Conservation (phyloP, 2,329 filamentous ascomycete genomes). For the Didymella segeticola region DNA sequence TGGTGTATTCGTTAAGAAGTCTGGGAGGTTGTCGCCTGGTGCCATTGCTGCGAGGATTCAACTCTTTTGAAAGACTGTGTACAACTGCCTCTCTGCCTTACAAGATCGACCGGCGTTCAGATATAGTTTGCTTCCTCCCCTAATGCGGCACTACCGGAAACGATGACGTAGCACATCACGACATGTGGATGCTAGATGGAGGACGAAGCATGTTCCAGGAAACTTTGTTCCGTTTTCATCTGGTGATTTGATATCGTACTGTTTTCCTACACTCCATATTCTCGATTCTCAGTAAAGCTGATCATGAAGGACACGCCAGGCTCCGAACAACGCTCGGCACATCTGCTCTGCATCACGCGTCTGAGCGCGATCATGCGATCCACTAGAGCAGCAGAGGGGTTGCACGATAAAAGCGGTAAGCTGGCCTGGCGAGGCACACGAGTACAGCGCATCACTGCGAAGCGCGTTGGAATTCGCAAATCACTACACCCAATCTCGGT, state of each 20-base stretch:
- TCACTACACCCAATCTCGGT: background rate
- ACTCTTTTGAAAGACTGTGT: background rate
- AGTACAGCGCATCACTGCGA: background rate
- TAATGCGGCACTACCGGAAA: constrained; percentile 14
- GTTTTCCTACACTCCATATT: background rate
- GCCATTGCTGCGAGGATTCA: constrained; percentile 20
- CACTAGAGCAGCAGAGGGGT: constrained; percentile 2
- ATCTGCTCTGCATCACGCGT: constrained; percentile 3
- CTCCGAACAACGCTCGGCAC: background rate
- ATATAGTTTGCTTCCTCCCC: constrained; percentile 1
- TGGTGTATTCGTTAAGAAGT: constrained; percentile 37
- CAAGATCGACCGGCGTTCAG: background rate
- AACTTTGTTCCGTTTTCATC: background rate
- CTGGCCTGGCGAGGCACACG: constrained; percentile 12
- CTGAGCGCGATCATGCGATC: constrained; percentile 6
- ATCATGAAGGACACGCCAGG: background rate
- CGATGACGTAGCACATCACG: constrained; percentile 17
- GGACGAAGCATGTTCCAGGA: constrained; percentile 1
- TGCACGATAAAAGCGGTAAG: constrained; percentile 10
- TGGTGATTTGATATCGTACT: background rate
- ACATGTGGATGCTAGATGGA: background rate
- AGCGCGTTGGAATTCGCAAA: background rate
- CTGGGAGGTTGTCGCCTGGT: constrained; percentile 31
- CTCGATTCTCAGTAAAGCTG: background rate
- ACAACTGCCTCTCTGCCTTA: background rate